A percentile compares a stretch with the other conserved stretches of the same genome.
Evolutionary conservation across 2,329 filamentous ascomycete species (phyloP).

Genomic region (Ophiostoma ulmi): DNA sequence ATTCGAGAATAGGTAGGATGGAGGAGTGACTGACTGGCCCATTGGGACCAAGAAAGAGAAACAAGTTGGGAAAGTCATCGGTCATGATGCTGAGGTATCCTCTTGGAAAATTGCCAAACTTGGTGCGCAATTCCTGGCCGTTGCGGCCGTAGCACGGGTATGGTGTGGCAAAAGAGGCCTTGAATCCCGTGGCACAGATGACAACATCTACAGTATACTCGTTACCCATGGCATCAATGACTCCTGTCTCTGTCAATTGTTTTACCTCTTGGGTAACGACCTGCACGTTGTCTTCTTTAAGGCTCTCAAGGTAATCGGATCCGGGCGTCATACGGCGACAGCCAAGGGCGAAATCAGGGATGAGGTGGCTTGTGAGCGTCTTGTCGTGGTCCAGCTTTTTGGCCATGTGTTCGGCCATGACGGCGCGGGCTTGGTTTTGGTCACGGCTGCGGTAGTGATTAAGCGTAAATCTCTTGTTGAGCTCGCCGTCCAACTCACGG

Average conservation of each 20-base stretch:
- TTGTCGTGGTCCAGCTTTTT: constrained; percentile 34
- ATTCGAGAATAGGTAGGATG: constrained; percentile 29
- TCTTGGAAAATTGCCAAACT: constrained; percentile 53
- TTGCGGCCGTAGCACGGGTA: constrained; percentile 31
- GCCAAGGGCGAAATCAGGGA: constrained; percentile 31
- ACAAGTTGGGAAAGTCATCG: constrained; percentile 32
- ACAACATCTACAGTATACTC: constrained; percentile 30
- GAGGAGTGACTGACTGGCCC: constrained; percentile 26
- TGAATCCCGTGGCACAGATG: constrained; percentile 39
- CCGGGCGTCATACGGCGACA: constrained; percentile 41
- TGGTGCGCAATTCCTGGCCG: constrained; percentile 17
- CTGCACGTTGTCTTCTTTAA: constrained; percentile 42
- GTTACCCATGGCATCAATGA: constrained; percentile 30
- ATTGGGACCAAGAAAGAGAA: constrained; percentile 28
- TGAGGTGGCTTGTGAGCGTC: background rate
- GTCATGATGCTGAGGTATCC: constrained; percentile 33
- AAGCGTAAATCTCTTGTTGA: constrained; percentile 24
- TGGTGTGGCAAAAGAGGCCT: constrained; percentile 30
- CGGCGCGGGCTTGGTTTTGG: constrained; percentile 32
- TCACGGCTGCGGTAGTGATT: constrained; percentile 16
- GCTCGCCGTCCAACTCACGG: constrained; percentile 22
- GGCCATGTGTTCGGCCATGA: constrained; percentile 42
- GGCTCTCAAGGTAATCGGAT: constrained; percentile 39
- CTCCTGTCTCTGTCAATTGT: constrained; percentile 34
- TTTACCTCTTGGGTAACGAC: constrained; percentile 39